Percentiles rank a stretch among this genome's conserved stretches.
Evolutionary conservation across 2,329 filamentous ascomycete species (phyloP).

Genomic region (Pleomassaria siparia): DNA sequence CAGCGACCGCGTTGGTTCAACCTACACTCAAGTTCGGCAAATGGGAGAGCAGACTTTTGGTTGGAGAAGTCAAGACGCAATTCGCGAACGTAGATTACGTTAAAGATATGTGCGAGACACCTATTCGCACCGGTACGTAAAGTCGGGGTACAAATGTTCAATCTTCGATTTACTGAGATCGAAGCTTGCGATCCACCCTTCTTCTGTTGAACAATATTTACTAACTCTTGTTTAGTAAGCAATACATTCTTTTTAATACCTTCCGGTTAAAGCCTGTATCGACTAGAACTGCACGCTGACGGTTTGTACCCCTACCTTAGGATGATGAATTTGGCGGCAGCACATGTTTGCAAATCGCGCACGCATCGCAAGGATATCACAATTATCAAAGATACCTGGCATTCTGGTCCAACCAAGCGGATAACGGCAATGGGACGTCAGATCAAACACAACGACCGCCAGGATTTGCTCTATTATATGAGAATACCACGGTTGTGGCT

Average conservation of each 20-base stretch:
- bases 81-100: slow-evolving; percentile 67
- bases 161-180: no score
- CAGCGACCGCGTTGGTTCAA: slow-evolving; percentile 72
- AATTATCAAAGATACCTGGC: slow-evolving; percentile 66
- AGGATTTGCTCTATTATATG: slow-evolving; percentile 65
- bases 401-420: slow-evolving; percentile 56
- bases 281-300: no score
- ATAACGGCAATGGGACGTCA: slow-evolving; percentile 47
- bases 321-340: slow-evolving; percentile 45
- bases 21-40: slow-evolving; percentile 67
- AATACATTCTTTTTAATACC: no score
- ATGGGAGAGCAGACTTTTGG: slow-evolving; percentile 53
- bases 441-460: slow-evolving; percentile 55
- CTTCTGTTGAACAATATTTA: no score
- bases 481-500: slow-evolving; percentile 71
- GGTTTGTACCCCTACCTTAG: no score
- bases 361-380: slow-evolving; percentile 69
- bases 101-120: slow-evolving; percentile 59
- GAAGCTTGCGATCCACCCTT: no score
- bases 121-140: slow-evolving; percentile 57
- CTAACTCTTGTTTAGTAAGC: no score
- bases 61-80: slow-evolving; percentile 59
- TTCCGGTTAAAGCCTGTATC: no score
- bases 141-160: no score
- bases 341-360: slow-evolving; percentile 69